Evolutionary conservation across 2,329 filamentous ascomycete genomes (phyloP).

Genomic region (Podosphaera fusca): DNA sequence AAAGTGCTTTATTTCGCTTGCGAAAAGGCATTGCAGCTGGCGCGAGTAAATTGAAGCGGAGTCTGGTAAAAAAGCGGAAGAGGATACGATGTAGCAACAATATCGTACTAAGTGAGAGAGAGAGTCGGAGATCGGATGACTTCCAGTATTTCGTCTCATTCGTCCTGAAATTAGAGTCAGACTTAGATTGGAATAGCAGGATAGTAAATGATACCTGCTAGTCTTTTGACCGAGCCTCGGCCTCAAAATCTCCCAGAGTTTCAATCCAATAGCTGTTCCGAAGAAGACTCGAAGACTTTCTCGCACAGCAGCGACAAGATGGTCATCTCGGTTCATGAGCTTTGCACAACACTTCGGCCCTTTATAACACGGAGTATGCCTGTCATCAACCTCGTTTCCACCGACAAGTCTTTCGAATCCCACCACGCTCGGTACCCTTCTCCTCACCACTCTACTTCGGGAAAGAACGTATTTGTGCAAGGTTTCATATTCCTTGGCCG

Average conservation of each 20-base stretch:
- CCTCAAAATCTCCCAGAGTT: constrained; percentile 32
- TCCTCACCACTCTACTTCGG: constrained; percentile 34
- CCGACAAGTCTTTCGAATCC: constrained; percentile 24
- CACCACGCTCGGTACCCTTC: constrained; percentile 30
- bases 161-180: not conserved
- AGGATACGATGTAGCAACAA: constrained; percentile 74
- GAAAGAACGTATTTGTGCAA: constrained; percentile 69
- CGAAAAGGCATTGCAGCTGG: constrained; percentile 65
- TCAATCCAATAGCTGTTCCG: constrained; percentile 37
- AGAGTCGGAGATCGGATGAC: constrained; percentile 52
- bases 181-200: not conserved
- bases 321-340: constrained; percentile 26
- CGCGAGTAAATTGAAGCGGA: constrained; percentile 57
- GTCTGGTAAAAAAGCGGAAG: constrained; percentile 65
- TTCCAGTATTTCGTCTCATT: constrained; percentile 14
- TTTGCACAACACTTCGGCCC: not conserved
- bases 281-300: constrained; percentile 50
- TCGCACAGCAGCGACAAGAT: constrained; percentile 46
- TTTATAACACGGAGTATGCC: constrained; percentile 7
- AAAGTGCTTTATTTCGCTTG: constrained; percentile 55
- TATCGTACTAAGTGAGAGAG: constrained; percentile 62
- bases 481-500: constrained; percentile 61
- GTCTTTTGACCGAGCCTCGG: constrained; percentile 22
- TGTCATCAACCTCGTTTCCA: constrained; percentile 7
- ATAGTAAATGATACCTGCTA: constrained; percentile 2